Conservation (phyloP, 805 yeast genomes). For the Lachancea sp. region DNA sequence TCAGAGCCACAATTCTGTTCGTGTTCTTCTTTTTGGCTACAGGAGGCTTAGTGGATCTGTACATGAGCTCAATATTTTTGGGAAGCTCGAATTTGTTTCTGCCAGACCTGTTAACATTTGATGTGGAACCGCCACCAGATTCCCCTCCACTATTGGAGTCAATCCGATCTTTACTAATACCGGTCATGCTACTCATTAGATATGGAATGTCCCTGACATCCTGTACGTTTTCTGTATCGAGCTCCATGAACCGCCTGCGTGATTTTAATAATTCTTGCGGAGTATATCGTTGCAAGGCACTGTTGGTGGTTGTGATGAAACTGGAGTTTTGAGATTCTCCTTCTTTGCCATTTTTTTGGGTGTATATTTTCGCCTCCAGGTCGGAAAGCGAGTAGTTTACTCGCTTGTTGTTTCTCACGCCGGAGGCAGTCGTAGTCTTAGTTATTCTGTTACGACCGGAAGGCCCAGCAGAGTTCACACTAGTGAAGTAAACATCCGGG, state of each 20-base stretch:
- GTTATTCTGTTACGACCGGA: conserved; percentile 17
- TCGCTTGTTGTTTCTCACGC: conserved; percentile 26
- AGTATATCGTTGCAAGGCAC: conserved; percentile 21
- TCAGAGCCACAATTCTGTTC: conserved; percentile 28
- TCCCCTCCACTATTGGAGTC: conserved; percentile 19
- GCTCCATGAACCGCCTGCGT: conserved; percentile 29
- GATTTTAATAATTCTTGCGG: conserved; percentile 30
- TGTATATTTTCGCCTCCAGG: conserved; percentile 28
- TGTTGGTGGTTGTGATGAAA: conserved; percentile 12
- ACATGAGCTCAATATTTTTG: conserved; percentile 24
- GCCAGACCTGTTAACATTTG: conserved; percentile 18
- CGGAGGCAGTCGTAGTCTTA: conserved; percentile 17
- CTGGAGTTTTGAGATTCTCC: conserved; percentile 8
- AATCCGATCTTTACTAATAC: conserved; percentile 28
- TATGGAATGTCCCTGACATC: conserved; percentile 28
- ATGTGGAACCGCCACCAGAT: conserved; percentile 10
- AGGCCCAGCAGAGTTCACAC: conserved; percentile 15
- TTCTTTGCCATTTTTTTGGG: conserved; percentile 12
- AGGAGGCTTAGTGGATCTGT: conserved; percentile 33
- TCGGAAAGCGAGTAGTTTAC: conserved; percentile 33
- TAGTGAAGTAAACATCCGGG: conserved; percentile 31
- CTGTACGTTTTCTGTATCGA: conserved; percentile 29
- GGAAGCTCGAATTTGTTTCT: conserved; percentile 30
- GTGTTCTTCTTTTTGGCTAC: conserved; percentile 28
- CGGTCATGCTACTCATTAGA: conserved; percentile 28